Evolutionary conservation across 2,329 filamentous ascomycete species (phyloP).

Genomic region (Fusarium coicis): DNA sequence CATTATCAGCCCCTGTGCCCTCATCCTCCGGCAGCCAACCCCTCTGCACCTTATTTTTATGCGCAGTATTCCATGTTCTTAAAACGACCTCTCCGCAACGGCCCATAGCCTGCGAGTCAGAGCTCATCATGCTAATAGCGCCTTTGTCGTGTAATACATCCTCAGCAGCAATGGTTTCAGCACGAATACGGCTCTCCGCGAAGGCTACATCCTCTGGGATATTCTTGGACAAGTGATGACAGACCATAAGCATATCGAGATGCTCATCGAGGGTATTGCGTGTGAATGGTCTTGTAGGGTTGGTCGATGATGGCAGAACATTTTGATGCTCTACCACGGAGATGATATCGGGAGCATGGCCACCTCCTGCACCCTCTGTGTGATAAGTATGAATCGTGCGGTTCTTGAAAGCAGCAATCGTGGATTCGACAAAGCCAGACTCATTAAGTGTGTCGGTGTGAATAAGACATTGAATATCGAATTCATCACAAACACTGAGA

Average conservation of each 20-base stretch:
- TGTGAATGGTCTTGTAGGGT: slow-evolving; percentile 91
- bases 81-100: slow-evolving; percentile 93
- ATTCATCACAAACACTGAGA: slow-evolving; percentile 85
- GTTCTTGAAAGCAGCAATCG: slow-evolving; percentile 83
- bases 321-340: slow-evolving; percentile 89
- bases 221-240: slow-evolving; percentile 90
- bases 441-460: slow-evolving; percentile 98
- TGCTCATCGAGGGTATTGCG: slow-evolving; percentile 95
- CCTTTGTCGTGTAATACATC: slow-evolving; percentile 95
- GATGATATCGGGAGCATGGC: slow-evolving; percentile 96
- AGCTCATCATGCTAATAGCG: slow-evolving; percentile 97
- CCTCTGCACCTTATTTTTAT: slow-evolving; percentile 93
- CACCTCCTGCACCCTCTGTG: slow-evolving; percentile 93
- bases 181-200: slow-evolving; percentile 91
- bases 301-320: slow-evolving; percentile 90
- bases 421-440: slow-evolving; percentile 95
- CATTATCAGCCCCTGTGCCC: slow-evolving; percentile 85
- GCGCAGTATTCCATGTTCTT: slow-evolving; percentile 95
- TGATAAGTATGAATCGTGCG: slow-evolving; percentile 97
- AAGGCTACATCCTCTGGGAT: slow-evolving; percentile 97
- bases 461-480: slow-evolving; percentile 92
- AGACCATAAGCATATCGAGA: slow-evolving; percentile 98
- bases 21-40: slow-evolving; percentile 81
- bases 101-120: slow-evolving; percentile 96
- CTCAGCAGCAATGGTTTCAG: slow-evolving; percentile 96